Conservation (phyloP, 345 rosid species). For the Litchi chinensis region DNA sequence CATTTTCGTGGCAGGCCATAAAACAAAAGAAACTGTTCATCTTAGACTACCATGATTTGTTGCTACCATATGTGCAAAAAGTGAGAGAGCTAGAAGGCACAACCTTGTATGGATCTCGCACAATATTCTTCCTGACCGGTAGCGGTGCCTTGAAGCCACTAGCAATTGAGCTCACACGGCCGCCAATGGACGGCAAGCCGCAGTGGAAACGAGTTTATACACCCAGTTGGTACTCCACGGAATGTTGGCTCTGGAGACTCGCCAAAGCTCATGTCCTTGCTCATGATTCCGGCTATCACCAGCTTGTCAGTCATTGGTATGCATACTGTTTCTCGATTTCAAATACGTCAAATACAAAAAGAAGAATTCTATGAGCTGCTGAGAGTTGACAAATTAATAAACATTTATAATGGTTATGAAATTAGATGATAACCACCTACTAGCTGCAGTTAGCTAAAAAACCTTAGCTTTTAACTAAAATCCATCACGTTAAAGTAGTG, state of each 20-base stretch:
- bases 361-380: too few relatives aligned
- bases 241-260: constrained; percentile 68
- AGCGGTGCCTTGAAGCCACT: constrained; percentile 55
- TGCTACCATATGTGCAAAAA: constrained; percentile 65
- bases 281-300: constrained; percentile 73
- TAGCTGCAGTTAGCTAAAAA: too few relatives aligned
- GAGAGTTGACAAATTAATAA: too few relatives aligned
- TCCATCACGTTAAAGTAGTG: too few relatives aligned
- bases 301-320: constrained; percentile 81
- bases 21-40: constrained; percentile 54
- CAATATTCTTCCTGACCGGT: constrained; percentile 61
- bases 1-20: constrained; percentile 42
- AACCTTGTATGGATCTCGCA: constrained; percentile 65
- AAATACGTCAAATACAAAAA: too few relatives aligned
- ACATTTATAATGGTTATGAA: too few relatives aligned
- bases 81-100: constrained; percentile 53
- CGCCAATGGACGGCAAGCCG: constrained; percentile 52
- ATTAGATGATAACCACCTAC: too few relatives aligned
- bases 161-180: constrained; percentile 74
- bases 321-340: too few relatives aligned
- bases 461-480: too few relatives aligned
- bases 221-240: constrained; percentile 48
- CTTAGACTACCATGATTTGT: constrained; percentile 62
- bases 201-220: constrained; percentile 66
- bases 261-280: constrained; percentile 74